Conservation (phyloP, 1,284 basidiomycete genomes). For the Mycosarcoma mackinlayi region DNA sequence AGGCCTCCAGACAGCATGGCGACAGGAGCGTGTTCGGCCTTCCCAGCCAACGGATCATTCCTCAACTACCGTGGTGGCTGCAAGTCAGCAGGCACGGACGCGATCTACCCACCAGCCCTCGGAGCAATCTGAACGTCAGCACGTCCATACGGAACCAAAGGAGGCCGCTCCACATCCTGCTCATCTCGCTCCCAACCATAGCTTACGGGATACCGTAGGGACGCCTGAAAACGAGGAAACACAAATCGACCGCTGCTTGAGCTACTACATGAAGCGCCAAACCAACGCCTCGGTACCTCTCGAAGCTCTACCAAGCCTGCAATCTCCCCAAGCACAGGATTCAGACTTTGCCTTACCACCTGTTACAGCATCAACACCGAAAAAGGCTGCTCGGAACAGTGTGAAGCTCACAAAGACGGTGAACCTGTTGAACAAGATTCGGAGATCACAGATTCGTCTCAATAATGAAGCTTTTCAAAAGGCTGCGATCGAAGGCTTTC, state of each 20-base stretch:
- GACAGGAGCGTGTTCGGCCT: background rate
- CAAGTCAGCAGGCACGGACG: background rate
- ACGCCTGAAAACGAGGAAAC: conserved; percentile 14
- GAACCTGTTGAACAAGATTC: conserved; percentile 25
- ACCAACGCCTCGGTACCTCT: conserved; percentile 1
- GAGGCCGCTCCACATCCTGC: background rate
- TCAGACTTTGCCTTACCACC: background rate
- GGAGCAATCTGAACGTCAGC: background rate
- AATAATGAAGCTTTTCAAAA: conserved; percentile 25
- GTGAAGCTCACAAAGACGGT: conserved; percentile 20
- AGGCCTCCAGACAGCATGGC: background rate
- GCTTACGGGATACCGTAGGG: conserved; percentile 5
- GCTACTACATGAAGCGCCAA: conserved; percentile 40
- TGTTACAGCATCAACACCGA: background rate
- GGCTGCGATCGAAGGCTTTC: conserved; percentile 6
- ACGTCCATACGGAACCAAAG: background rate
- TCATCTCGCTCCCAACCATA: background rate
- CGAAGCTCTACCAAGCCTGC: background rate
- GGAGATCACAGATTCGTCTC: conserved; percentile 31
- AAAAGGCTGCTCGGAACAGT: conserved; percentile 6
- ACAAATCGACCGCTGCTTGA: conserved; percentile 42
- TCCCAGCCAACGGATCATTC: too few species aligned
- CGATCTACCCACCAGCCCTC: too few species aligned
- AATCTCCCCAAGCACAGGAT: background rate
- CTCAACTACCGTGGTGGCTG: too few species aligned